Evolutionary conservation across 2,329 filamentous ascomycete genomes (phyloP).

Genomic region (Teratosphaeria zuluensis): DNA sequence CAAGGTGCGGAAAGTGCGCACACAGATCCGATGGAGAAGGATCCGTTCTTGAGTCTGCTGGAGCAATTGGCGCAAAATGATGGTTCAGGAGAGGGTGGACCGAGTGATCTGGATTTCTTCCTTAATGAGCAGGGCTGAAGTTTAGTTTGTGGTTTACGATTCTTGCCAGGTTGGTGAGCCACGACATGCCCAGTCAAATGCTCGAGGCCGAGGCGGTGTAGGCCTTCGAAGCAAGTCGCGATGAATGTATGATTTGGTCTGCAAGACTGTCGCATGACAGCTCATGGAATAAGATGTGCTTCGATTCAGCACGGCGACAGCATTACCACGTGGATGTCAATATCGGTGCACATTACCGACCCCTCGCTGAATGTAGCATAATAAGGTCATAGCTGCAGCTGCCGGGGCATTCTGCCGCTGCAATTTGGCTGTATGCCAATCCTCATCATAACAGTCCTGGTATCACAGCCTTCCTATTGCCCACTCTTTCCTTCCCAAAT

Average conservation of each 20-base stretch:
- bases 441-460: constrained; percentile 43
- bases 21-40: constrained; percentile 43
- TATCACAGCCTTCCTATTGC: constrained; percentile 63
- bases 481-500: constrained; percentile 78
- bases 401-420: not conserved
- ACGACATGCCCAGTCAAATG: too few relatives aligned
- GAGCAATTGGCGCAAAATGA: constrained; percentile 80
- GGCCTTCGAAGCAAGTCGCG: not conserved
- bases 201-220: too few relatives aligned
- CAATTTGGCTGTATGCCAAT: not conserved
- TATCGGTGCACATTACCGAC: not conserved
- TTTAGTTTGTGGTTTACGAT: not conserved
- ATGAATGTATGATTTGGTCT: not conserved
- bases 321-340: not conserved
- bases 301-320: not conserved
- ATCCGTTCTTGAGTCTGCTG: constrained; percentile 68
- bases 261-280: not conserved
- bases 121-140: constrained; percentile 28
- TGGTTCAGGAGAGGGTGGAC: constrained; percentile 52
- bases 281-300: not conserved
- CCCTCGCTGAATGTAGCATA: not conserved
- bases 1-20: constrained; percentile 29
- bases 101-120: constrained; percentile 72
- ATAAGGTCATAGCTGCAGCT: not conserved
- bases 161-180: too few relatives aligned